phyloP scores from a whole-genome alignment of 2,329 filamentous ascomycete species.

The Aspergillus glaucus region DNA sequence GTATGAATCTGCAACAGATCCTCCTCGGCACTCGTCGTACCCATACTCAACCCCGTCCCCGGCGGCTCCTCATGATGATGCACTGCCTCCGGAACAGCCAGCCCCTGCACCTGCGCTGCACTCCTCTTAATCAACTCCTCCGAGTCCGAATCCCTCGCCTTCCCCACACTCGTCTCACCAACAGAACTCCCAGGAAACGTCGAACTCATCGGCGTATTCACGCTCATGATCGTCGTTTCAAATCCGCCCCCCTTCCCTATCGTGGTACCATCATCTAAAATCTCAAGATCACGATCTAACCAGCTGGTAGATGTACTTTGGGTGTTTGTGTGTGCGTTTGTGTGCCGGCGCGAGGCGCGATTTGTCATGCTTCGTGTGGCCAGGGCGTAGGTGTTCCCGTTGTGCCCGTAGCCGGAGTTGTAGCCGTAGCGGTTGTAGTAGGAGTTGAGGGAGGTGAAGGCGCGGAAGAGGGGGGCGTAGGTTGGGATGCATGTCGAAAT shows the following conservation, averaged over 20 bases:
- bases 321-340: neutral
- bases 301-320: neutral
- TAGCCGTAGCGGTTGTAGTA: constrained; percentile 7
- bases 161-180: neutral
- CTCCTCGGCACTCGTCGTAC: neutral
- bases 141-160: neutral
- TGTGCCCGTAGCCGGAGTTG: neutral
- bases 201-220: neutral
- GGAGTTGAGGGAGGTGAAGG: constrained; percentile 12
- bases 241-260: neutral
- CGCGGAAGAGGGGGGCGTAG: constrained; percentile 36
- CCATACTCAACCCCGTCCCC: neutral
- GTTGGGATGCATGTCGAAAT: constrained; percentile 40
- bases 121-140: neutral
- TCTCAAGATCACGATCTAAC: neutral
- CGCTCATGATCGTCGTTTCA: constrained; percentile 4
- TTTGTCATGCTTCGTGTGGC: constrained; percentile 1
- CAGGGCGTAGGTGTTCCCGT: neutral
- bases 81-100: neutral
- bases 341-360: neutral
- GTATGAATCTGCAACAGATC: constrained; percentile 7
- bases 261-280: neutral
- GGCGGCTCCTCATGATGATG: neutral
- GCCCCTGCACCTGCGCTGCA: constrained; percentile 4
- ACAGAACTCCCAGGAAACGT: neutral